These are phyloP conservation scores for Eucalyptus curtisii DNA, from an alignment of 345 rosid species.

Conservation along the genomic window DNA sequence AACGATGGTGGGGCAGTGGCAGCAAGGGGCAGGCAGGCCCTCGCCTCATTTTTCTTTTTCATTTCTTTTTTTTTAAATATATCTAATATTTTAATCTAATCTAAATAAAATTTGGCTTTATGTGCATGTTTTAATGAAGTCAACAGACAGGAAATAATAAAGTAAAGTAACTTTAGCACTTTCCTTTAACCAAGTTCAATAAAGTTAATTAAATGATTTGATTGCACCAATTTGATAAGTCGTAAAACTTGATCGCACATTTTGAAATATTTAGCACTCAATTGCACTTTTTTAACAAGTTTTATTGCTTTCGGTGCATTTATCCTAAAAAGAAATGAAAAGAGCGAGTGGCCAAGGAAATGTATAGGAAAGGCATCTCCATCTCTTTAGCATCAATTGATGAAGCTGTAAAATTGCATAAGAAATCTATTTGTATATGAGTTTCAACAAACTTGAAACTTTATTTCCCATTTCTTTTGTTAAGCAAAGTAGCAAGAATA, in stretches of 20 bases:
- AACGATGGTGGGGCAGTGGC: neutral
- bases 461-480: neutral
- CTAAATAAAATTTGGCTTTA: no score
- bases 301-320: no score
- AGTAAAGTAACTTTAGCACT: neutral
- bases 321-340: no score
- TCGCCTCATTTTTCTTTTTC: neutral
- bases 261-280: no score
- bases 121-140: neutral
- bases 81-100: no score
- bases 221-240: no score
- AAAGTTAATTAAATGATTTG: neutral
- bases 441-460: neutral
- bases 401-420: neutral
- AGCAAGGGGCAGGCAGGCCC: neutral
- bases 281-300: no score
- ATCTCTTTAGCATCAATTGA: neutral
- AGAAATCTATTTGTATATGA: neutral
- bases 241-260: accelerated
- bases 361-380: neutral
- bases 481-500: neutral
- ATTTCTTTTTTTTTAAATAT: no score
- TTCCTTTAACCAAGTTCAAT: no score
- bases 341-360: neutral
- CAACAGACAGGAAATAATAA: neutral